Evolutionary conservation across 371 early-diverging fungal genomes (phyloP), one percentile per base, ranked within the genome.

Genomic region (Catenaria anguillulae): DNA sequence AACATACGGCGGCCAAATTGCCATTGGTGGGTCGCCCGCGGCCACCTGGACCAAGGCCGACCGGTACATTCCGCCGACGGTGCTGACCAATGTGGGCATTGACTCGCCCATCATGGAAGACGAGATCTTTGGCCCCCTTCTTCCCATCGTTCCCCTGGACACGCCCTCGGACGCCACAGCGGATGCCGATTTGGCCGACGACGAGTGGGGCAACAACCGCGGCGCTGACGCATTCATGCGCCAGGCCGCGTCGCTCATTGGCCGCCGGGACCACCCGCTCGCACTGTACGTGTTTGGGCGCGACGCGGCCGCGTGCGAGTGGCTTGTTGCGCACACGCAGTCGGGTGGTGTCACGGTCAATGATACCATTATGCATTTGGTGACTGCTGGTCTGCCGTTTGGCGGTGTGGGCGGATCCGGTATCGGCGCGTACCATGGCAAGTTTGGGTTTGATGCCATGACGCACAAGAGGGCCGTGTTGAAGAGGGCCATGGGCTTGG

Each of bases 371-470:
- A 71, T 88, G 52, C 73, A 75, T 56, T 62, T 73, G 64, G 67
- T 63, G 12, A 62, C 73, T 21, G 70, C 75, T 45, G 62, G 67
- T 35, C 64, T 88, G n/a, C 96, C 95, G 42, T 94, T 94, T 71
- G 95, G 94, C 64, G 97, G 96, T 24, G 80, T 85, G 15, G 96
- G 96, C 4, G 64, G 71, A 6, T 89, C 90, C 21, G 97, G 97
- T n/a, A 80, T 86, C 71, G 97, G 97, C 55, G 67, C 67, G 21
- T 95, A 93, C 71, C 89, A 87, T 62, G 95, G 94, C 43, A 75
- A 75, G 56, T 69, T 71, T 62, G 85, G 89, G 4, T 88, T 91
- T 63, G 70, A 83, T 17, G 70, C 78, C 0, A 90, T 93, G 71
- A 79, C 84, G 10, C 89, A 90, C 62, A 77, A 79, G 59, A 71